Percentiles rank a stretch among this genome's conserved stretches.
Evolutionary conservation across 2,329 filamentous ascomycete species (phyloP).

Genomic region (Botryotinia globosa): DNA sequence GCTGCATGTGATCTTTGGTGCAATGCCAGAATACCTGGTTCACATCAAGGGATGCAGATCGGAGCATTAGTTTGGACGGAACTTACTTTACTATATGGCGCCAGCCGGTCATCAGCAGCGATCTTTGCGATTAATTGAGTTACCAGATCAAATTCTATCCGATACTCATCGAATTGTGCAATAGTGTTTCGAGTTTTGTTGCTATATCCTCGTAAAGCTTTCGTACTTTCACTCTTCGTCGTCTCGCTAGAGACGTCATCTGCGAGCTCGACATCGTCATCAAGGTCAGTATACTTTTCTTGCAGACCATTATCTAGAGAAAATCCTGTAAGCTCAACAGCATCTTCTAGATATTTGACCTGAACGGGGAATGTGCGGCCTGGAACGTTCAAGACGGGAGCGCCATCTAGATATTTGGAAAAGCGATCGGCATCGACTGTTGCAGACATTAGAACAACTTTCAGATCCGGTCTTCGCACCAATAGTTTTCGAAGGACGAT

Average conservation of each 20-base stretch:
- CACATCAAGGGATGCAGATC: background rate
- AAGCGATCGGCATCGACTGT: constrained; percentile 92
- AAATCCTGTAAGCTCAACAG: constrained; percentile 82
- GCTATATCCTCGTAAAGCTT: constrained; percentile 71
- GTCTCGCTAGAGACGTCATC: constrained; percentile 49
- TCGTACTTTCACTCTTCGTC: constrained; percentile 53
- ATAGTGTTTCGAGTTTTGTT: constrained; percentile 71
- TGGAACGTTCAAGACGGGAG: constrained; percentile 85
- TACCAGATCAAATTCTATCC: constrained; percentile 85
- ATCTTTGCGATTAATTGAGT: constrained; percentile 75
- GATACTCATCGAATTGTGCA: constrained; percentile 80
- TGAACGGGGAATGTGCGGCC: constrained; percentile 91
- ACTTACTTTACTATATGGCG: constrained; percentile 61
- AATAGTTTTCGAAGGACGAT: constrained; percentile 87
- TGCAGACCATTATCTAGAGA: constrained; percentile 49
- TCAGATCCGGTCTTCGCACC: constrained; percentile 71
- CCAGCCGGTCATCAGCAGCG: constrained; percentile 63
- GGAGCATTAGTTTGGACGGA: background rate
- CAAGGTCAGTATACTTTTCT: constrained; percentile 56
- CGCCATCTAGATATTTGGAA: constrained; percentile 80
- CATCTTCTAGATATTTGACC: constrained; percentile 87
- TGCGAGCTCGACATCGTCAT: constrained; percentile 54
- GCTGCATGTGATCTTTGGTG: background rate
- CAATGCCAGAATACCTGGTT: background rate
- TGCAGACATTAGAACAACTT: constrained; percentile 95